phyloP scores from a whole-genome alignment of 768 basidiomycete species.

The Suillus decipiens region DNA sequence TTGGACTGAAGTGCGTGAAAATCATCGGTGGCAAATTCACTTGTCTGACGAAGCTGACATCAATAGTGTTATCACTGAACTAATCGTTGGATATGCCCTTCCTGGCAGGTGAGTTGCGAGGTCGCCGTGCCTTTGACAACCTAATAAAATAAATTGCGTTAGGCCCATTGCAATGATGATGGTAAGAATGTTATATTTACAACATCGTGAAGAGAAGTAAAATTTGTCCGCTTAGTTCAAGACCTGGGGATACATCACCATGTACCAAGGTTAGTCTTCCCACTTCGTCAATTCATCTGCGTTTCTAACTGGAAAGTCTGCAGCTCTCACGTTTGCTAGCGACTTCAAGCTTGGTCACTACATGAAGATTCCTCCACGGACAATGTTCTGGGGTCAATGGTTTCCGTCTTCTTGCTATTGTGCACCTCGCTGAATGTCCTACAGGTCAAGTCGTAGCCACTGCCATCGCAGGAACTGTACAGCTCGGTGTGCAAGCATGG shows the following conservation, averaged over 20 bases:
- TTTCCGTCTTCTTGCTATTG: background rate
- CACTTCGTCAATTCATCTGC: slow-evolving; percentile 40
- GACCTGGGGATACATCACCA: slow-evolving; percentile 67
- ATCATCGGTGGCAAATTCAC: slow-evolving; percentile 16
- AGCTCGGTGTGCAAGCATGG: slow-evolving; percentile 47
- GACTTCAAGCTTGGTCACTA: slow-evolving; percentile 35
- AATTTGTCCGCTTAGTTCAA: slow-evolving; percentile 45
- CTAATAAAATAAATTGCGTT: background rate
- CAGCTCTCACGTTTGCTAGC: slow-evolving; percentile 35
- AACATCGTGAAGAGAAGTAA: slow-evolving; percentile 14
- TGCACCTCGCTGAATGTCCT: slow-evolving; percentile 1
- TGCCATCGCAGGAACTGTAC: slow-evolving; percentile 41
- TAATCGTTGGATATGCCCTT: slow-evolving; percentile 59
- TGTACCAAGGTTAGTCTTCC: slow-evolving; percentile 48
- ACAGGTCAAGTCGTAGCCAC: slow-evolving; percentile 42
- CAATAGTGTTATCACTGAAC: slow-evolving; percentile 61
- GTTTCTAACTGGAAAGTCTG: slow-evolving; percentile 53
- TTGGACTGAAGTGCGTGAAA: slow-evolving; percentile 46
- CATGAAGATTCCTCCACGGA: slow-evolving; percentile 35
- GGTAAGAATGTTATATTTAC: slow-evolving; percentile 20
- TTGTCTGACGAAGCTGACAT: background rate
- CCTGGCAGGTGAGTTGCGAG: slow-evolving; percentile 42
- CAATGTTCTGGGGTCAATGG: slow-evolving; percentile 28
- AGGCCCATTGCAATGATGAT: slow-evolving; percentile 77
- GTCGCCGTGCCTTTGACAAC: background rate